phyloP scores from a whole-genome alignment of 257 asterid species.

The Cruciata laevipes region DNA sequence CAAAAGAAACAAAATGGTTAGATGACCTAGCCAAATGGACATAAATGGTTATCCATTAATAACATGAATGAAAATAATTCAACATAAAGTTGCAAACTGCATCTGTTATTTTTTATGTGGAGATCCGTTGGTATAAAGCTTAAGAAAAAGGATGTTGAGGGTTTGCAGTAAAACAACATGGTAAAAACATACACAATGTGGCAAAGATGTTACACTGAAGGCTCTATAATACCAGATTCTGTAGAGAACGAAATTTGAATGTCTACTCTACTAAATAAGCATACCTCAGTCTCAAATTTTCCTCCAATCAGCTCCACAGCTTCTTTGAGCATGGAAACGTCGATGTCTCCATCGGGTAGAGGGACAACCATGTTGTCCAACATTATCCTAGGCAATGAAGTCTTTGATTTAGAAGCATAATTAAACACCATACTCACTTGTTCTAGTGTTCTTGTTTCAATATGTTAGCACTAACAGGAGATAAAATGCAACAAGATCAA shows the following conservation, averaged over 20 bases:
- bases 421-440: slow-evolving; percentile 73
- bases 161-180: not conserved
- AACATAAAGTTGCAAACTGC: not conserved
- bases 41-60: not conserved
- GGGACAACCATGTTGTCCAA: slow-evolving; percentile 97
- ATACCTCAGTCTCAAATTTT: slow-evolving; percentile 87
- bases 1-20: not conserved
- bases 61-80: not conserved
- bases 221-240: not conserved
- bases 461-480: slow-evolving; percentile 30
- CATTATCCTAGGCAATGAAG: slow-evolving; percentile 79
- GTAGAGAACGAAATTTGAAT: not conserved
- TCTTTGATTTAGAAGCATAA: slow-evolving; percentile 64
- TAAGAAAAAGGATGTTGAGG: not conserved
- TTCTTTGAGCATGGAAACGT: slow-evolving; percentile 84
- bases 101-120: not conserved
- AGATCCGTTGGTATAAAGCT: not conserved
- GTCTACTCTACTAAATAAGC: not conserved
- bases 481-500: not conserved
- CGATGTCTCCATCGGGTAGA: slow-evolving; percentile 61
- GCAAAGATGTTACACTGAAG: not conserved
- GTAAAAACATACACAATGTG: not conserved
- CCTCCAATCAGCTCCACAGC: slow-evolving; percentile 73
- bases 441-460: slow-evolving; percentile 85
- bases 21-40: not conserved